Percentiles rank a stretch among this genome's conserved stretches.
Evolutionary conservation across 2,329 filamentous ascomycete species (phyloP).

Genomic region (Aspergillus glaucus): DNA sequence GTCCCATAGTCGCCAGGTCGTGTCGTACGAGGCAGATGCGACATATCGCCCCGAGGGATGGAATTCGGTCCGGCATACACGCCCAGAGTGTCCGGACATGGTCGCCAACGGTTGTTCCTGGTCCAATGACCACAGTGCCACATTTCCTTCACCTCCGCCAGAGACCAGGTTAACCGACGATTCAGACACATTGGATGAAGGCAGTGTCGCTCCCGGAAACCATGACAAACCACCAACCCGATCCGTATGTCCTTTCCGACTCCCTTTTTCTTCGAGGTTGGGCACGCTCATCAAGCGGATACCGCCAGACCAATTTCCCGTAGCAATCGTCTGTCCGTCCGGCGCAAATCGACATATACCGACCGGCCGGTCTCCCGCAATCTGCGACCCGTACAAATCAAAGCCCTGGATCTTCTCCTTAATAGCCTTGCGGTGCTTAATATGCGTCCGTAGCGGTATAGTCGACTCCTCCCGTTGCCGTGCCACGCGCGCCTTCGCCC

Average conservation of each 20-base stretch:
- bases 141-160: slow-evolving; percentile 77
- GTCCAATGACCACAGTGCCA: slow-evolving; percentile 84
- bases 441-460: slow-evolving; percentile 81
- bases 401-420: slow-evolving; percentile 77
- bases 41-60: slow-evolving; percentile 87
- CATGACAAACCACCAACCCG: slow-evolving; percentile 87
- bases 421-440: slow-evolving; percentile 83
- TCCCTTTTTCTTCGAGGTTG: slow-evolving; percentile 68
- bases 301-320: slow-evolving; percentile 87
- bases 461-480: slow-evolving; percentile 74
- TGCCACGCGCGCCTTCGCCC: slow-evolving; percentile 68
- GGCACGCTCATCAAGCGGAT: slow-evolving; percentile 82
- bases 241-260: slow-evolving; percentile 76
- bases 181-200: slow-evolving; percentile 63
- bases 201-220: slow-evolving; percentile 74
- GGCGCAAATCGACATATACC: slow-evolving; percentile 90
- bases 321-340: slow-evolving; percentile 73
- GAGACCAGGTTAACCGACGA: slow-evolving; percentile 79
- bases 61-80: slow-evolving; percentile 88
- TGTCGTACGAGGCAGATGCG: slow-evolving; percentile 91
- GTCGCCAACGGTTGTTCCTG: slow-evolving; percentile 80
- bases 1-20: slow-evolving; percentile 95
- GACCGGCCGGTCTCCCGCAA: slow-evolving; percentile 81
- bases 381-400: slow-evolving; percentile 89
- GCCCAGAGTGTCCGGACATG: slow-evolving; percentile 73